Evolutionary conservation across 306 rosid genomes (phyloP).

Genomic region (Morella rubra): DNA sequence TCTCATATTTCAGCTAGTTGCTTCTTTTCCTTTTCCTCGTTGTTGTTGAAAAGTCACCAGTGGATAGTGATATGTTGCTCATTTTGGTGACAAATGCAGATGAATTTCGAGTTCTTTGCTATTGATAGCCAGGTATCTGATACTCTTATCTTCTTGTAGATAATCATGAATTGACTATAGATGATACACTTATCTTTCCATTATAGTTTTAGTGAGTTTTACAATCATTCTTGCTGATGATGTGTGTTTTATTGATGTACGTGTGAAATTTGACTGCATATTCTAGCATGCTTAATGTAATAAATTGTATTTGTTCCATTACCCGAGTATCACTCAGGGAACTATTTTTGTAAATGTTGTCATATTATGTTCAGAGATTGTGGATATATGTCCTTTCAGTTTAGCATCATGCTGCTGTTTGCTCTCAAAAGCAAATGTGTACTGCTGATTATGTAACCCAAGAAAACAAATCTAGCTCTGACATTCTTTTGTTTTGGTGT

Average conservation of each 20-base stretch:
- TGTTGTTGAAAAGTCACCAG: not conserved
- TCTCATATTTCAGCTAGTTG: constrained; percentile 25
- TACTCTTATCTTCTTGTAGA: not conserved
- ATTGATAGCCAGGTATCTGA: constrained; percentile 87
- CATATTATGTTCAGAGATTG: not conserved
- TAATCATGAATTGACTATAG: not conserved
- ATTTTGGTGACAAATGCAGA: constrained; percentile 59
- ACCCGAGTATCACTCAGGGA: not conserved
- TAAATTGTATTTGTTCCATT: not conserved
- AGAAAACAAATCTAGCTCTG: not conserved
- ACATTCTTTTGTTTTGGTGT: not conserved
- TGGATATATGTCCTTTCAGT: not conserved
- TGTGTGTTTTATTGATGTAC: not conserved
- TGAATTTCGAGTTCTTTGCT: constrained; percentile 96
- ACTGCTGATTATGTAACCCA: not conserved
- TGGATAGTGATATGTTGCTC: constrained; percentile 16
- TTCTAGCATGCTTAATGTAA: not conserved
- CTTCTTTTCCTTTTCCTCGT: not conserved
- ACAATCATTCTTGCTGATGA: not conserved
- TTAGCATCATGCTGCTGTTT: not conserved
- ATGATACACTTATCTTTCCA: not conserved
- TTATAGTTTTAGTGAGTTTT: not conserved
- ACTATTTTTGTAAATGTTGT: not conserved
- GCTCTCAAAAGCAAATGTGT: not conserved
- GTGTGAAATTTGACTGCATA: not conserved